Percentiles rank a stretch among this genome's conserved stretches.
phyloP scores from a whole-genome alignment of 352 stramenopile species.

The Pythium oligandrum region DNA sequence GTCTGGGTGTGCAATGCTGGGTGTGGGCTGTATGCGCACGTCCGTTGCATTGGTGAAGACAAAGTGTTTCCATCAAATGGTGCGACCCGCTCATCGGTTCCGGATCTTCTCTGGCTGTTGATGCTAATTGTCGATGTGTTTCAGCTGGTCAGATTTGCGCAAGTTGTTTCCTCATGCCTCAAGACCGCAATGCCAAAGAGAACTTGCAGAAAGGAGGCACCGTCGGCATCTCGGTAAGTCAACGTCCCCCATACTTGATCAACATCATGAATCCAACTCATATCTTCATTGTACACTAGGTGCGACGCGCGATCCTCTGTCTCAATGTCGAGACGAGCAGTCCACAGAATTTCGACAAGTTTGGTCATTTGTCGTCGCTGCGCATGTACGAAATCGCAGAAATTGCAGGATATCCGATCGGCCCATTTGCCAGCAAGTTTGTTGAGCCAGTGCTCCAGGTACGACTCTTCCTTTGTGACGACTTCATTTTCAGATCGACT shows the following conservation, averaged over 20 bases:
- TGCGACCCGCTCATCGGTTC: constrained; percentile 9
- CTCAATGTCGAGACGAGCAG: constrained; percentile 69
- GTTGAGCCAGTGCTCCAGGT: constrained; percentile 71
- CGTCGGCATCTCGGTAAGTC: constrained; percentile 44
- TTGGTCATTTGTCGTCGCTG: constrained; percentile 69
- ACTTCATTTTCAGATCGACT: not conserved
- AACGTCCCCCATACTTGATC: too few relatives aligned
- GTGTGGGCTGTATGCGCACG: constrained; percentile 56
- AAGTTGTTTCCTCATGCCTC: constrained; percentile 67
- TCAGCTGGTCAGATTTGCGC: constrained; percentile 59
- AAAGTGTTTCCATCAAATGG: constrained; percentile 46
- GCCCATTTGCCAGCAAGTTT: constrained; percentile 73
- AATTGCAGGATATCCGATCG: constrained; percentile 76
- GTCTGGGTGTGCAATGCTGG: constrained; percentile 51
- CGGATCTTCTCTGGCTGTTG: not conserved
- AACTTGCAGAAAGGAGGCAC: constrained; percentile 59
- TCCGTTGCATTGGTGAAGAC: constrained; percentile 53
- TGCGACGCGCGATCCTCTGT: constrained; percentile 63
- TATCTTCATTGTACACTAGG: constrained; percentile 15
- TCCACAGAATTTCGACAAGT: constrained; percentile 65
- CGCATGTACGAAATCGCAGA: constrained; percentile 69
- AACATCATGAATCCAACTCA: too few relatives aligned
- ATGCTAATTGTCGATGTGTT: constrained; percentile 1
- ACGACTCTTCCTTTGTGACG: not conserved
- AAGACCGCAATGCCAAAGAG: constrained; percentile 64